Conservation (phyloP, 1,284 basidiomycete species). For the Heterobasidion annosum region DNA sequence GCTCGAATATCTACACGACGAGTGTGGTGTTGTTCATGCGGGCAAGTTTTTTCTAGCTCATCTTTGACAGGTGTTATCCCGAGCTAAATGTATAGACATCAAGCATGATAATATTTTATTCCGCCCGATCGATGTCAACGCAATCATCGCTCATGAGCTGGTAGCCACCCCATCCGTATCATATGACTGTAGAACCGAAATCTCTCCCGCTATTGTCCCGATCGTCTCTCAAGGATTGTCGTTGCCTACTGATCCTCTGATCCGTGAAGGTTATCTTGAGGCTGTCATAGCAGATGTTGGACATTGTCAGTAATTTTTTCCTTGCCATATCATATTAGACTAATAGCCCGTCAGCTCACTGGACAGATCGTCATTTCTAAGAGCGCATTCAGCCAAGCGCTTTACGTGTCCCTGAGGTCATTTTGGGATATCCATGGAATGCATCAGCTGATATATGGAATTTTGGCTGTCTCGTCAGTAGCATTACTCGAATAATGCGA, state of each 20-base stretch:
- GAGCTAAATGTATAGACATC: neutral
- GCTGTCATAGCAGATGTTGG: neutral
- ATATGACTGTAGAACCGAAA: slow-evolving; percentile 7
- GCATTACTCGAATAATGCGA: neutral
- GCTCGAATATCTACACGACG: slow-evolving; percentile 38
- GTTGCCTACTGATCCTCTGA: neutral
- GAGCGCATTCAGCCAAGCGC: slow-evolving; percentile 21
- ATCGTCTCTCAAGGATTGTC: slow-evolving; percentile 7
- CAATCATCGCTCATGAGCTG: slow-evolving; percentile 3
- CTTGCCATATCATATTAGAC: neutral
- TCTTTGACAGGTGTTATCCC: neutral
- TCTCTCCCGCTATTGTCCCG: slow-evolving; percentile 4
- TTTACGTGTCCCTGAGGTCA: slow-evolving; percentile 27
- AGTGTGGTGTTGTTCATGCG: slow-evolving; percentile 29
- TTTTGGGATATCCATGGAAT: slow-evolving; percentile 21
- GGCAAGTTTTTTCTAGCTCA: slow-evolving; percentile 9
- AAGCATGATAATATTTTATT: neutral
- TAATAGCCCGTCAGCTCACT: slow-evolving; percentile 7
- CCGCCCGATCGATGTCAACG: neutral
- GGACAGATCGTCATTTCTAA: slow-evolving; percentile 7
- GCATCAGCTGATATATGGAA: slow-evolving; percentile 26
- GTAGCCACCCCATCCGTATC: slow-evolving; percentile 7
- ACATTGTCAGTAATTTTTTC: neutral
- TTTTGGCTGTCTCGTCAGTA: slow-evolving; percentile 22
- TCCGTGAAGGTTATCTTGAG: neutral